A percentile compares a stretch with the other conserved stretches of the same genome.
These are phyloP conservation scores for Athelia sp. DNA, from an alignment of 1,284 basidiomycete species.

Conservation along the genomic window DNA sequence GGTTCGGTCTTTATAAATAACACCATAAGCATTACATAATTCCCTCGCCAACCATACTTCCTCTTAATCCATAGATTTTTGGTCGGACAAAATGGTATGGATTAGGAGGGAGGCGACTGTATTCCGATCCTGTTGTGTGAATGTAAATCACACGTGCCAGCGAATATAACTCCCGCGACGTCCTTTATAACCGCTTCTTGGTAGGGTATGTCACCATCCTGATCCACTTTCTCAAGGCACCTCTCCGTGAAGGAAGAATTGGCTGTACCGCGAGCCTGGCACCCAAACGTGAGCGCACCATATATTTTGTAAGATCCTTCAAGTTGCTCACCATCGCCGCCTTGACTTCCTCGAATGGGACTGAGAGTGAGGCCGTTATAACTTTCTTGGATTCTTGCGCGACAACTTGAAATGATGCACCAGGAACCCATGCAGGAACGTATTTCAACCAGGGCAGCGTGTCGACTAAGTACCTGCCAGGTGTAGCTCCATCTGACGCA, in stretches of 20 bases:
- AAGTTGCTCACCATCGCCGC: too few species aligned
- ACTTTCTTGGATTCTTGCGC: constrained; percentile 15
- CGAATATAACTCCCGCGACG: neutral
- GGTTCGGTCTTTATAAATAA: too few species aligned
- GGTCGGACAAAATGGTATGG: too few species aligned
- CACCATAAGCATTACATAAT: too few species aligned
- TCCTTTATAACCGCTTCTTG: neutral
- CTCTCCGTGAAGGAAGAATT: neutral
- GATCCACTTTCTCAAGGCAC: neutral
- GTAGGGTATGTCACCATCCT: neutral
- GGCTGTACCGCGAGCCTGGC: neutral
- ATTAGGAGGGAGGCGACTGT: too few species aligned
- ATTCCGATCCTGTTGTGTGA: too few species aligned
- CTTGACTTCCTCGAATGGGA: constrained; percentile 17
- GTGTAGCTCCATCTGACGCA: constrained; percentile 17
- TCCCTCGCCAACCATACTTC: too few species aligned
- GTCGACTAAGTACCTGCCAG: constrained; percentile 27
- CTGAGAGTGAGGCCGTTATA: constrained; percentile 9
- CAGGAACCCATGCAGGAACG: constrained; percentile 23
- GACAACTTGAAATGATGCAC: constrained; percentile 24
- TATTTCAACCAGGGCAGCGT: neutral
- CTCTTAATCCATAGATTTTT: too few species aligned
- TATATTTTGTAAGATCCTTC: too few species aligned
- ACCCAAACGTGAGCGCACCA: too few species aligned
- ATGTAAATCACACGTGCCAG: too few species aligned